Conservation (phyloP, 1,139 yeast species). For the Candida sanyaensis region DNA sequence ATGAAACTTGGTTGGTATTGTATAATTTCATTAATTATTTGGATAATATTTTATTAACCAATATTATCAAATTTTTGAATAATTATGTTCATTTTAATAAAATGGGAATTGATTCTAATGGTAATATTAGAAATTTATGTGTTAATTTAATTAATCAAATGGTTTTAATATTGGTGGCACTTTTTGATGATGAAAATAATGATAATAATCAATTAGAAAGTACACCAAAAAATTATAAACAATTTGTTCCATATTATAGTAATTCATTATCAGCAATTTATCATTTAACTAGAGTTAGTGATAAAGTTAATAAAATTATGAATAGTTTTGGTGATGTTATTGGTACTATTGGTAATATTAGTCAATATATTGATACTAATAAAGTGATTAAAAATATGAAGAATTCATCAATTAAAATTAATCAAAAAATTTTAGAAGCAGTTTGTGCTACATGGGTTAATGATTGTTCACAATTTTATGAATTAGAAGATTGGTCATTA, state of each 20-base stretch:
- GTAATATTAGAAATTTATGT: conserved; percentile 30
- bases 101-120: conserved; percentile 31
- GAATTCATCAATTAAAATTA: conserved; percentile 31
- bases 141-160: conserved; percentile 28
- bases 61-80: conserved; percentile 36
- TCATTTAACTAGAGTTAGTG: conserved; percentile 35
- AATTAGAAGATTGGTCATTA: conserved; percentile 45
- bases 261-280: conserved; percentile 45
- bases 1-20: conserved; percentile 49
- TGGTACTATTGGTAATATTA: conserved; percentile 36
- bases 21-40: conserved; percentile 38
- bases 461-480: conserved; percentile 49
- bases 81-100: conserved; percentile 39
- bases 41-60: conserved; percentile 32
- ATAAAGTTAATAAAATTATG: conserved; percentile 30
- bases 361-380: conserved; percentile 38
- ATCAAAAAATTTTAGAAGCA: conserved; percentile 46
- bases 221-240: conserved; percentile 36
- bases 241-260: conserved; percentile 43
- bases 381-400: conserved; percentile 38
- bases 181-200: conserved; percentile 33
- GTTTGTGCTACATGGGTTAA: conserved; percentile 50
- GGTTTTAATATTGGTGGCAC: conserved; percentile 25
- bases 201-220: conserved; percentile 35
- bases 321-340: conserved; percentile 36